phyloP scores from a whole-genome alignment of 345 rosid genomes.

The Ceriops decandra region DNA sequence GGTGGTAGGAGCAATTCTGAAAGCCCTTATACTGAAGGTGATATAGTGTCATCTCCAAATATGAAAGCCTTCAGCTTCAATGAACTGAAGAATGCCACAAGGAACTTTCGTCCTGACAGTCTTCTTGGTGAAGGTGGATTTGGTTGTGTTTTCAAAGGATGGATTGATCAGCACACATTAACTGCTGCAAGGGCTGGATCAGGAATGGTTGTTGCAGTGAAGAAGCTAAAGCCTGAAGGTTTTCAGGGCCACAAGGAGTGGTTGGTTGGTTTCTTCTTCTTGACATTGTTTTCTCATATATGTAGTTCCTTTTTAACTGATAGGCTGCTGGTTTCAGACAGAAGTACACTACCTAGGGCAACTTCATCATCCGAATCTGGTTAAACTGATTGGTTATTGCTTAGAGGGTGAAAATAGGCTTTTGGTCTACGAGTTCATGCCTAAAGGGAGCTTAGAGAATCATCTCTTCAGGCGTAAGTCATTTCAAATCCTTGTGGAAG shows the following conservation, averaged over 20 bases:
- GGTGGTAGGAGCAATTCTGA: conserved; percentile 46
- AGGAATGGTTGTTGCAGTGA: conserved; percentile 92
- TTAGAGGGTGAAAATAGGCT: conserved; percentile 80
- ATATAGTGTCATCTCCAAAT: conserved; percentile 82
- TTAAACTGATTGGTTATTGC: conserved; percentile 84
- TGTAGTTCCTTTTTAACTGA: conserved; percentile 17
- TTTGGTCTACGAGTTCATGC: conserved; percentile 89
- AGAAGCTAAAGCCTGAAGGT: conserved; percentile 92
- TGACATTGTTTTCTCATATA: background rate
- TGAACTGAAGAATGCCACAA: conserved; percentile 81
- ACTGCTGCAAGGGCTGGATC: conserved; percentile 77
- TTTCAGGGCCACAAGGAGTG: conserved; percentile 99
- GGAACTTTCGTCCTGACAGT: conserved; percentile 86
- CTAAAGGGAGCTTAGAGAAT: conserved; percentile 95
- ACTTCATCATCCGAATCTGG: conserved; percentile 89
- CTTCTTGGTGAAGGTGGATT: conserved; percentile 97
- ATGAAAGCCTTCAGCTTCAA: conserved; percentile 72
- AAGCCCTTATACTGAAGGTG: conserved; percentile 79
- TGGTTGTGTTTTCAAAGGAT: conserved; percentile 91
- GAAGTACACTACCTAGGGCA: conserved; percentile 96
- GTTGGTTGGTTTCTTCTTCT: conserved; percentile 53
- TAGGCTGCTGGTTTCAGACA: conserved; percentile 54
- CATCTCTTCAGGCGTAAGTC: conserved; percentile 58
- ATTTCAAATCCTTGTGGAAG: background rate
- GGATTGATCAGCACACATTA: conserved; percentile 76